Conservation (phyloP, 768 basidiomycete species). For the Mycena latifolia region DNA sequence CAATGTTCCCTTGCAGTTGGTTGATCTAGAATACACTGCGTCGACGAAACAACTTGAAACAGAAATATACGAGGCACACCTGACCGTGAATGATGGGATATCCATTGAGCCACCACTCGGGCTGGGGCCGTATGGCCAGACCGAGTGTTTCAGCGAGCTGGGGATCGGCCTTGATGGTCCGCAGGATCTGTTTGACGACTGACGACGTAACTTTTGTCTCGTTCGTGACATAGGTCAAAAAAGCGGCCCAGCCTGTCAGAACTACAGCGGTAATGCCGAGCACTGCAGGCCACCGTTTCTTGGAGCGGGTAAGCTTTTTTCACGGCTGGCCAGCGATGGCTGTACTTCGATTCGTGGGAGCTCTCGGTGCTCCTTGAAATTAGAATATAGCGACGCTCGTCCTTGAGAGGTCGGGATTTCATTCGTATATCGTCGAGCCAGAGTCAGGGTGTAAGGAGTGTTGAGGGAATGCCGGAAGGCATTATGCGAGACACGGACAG, state of each 20-base stretch:
- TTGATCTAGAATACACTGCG: slow-evolving; percentile 63
- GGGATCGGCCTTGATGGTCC: slow-evolving; percentile 65
- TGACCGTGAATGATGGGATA: slow-evolving; percentile 78
- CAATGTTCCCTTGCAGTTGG: slow-evolving; percentile 81
- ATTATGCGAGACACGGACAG: slow-evolving; percentile 5
- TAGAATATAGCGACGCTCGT: slow-evolving; percentile 31
- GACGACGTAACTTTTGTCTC: slow-evolving; percentile 84
- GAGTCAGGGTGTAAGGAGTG: background rate
- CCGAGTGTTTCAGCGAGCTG: slow-evolving; percentile 69
- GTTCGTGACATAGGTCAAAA: slow-evolving; percentile 79
- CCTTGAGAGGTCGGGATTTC: slow-evolving; percentile 5
- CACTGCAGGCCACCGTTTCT: slow-evolving; percentile 72
- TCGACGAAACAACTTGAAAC: background rate
- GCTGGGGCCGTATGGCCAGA: slow-evolving; percentile 72
- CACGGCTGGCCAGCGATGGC: background rate
- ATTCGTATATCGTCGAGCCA: slow-evolving; percentile 19
- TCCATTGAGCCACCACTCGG: slow-evolving; percentile 83
- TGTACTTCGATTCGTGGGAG: slow-evolving; percentile 37
- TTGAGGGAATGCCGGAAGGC: slow-evolving; percentile 6
- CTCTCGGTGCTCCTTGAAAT: slow-evolving; percentile 24
- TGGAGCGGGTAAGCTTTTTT: background rate
- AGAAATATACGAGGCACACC: slow-evolving; percentile 55
- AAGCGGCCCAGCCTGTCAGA: slow-evolving; percentile 73
- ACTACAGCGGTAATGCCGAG: slow-evolving; percentile 65
- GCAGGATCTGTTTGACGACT: slow-evolving; percentile 75